A percentile compares a stretch with the other conserved stretches of the same genome.
Evolutionary conservation across 805 yeast species (phyloP).

Genomic region (Suhomyces canberraensis): DNA sequence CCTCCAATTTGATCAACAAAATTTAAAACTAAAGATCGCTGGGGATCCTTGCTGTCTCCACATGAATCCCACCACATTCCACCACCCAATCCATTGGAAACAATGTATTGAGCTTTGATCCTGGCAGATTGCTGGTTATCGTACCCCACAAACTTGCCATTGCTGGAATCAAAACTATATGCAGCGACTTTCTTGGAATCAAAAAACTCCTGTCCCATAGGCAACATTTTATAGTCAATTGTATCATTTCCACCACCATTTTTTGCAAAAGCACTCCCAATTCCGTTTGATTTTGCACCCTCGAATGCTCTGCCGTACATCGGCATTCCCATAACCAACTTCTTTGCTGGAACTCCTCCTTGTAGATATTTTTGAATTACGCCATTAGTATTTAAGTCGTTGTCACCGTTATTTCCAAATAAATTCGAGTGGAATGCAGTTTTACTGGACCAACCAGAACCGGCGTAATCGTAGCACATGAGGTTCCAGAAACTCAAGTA

Average conservation of each 20-base stretch:
- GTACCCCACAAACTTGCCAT: slow-evolving; percentile 39
- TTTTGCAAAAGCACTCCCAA: slow-evolving; percentile 39
- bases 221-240: slow-evolving; percentile 56
- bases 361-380: slow-evolving; percentile 45
- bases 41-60: slow-evolving; percentile 51
- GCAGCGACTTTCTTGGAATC: slow-evolving; percentile 53
- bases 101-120: slow-evolving; percentile 60
- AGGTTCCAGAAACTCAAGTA: slow-evolving; percentile 72
- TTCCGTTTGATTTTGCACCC: slow-evolving; percentile 31
- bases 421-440: slow-evolving; percentile 70
- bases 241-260: slow-evolving; percentile 27
- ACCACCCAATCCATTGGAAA: slow-evolving; percentile 57
- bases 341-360: slow-evolving; percentile 42
- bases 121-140: slow-evolving; percentile 57
- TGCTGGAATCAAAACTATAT: slow-evolving; percentile 10
- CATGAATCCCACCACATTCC: slow-evolving; percentile 96
- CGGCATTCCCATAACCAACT: slow-evolving; percentile 83
- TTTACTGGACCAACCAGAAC: slow-evolving; percentile 59
- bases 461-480: slow-evolving; percentile 89
- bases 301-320: slow-evolving; percentile 59
- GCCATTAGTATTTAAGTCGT: slow-evolving; percentile 44
- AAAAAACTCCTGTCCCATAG: slow-evolving; percentile 46
- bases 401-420: slow-evolving; percentile 43
- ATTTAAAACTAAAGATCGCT: slow-evolving; percentile 41
- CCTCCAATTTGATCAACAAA: slow-evolving; percentile 43